Base-by-base conservation (phyloP, 805 yeast genomes). In the Schwanniomyces pseudopolymorphus region DNA sequence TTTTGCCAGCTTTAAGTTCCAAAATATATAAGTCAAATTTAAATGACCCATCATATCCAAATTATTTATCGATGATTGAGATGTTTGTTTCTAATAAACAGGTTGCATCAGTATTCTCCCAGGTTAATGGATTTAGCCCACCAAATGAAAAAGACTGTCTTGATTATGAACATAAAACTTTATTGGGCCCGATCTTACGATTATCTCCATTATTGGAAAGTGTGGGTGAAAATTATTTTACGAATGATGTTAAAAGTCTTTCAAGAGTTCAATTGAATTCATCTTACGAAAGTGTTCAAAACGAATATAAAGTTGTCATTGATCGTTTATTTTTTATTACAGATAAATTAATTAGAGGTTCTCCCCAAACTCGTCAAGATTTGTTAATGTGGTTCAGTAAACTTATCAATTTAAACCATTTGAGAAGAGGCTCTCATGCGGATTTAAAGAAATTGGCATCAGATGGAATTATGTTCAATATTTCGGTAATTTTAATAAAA, bases 341-440 rank as follows among this genome's bases (percentile, higher is more conserved):
- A 43, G 87, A 91, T 60, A 83, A 79, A 56, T 75, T 94, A 39
- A 79, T 94, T 11, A 76, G 98, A 51, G 88, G 89, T 0, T 82
- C 89, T 4, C 68, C 78, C 0, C 68, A 70, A 10, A 78, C 96
- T 0, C 78, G 98, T 50, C 70, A 71, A 31, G 83, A 71, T 35
- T 59, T 91, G 42, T 67, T 94, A 54, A 67, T 74, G 40, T 90
- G 84, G 74, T 82, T 91, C 64, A 85, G 87, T 1, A 77, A 76
- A 22, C 75, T 89, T 35, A 78, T 89, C n/a, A 88, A 92, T 57
- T 75, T 79, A 42, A 90, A 91, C 61, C 97, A 90, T 64, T 77
- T 89, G 54, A 82, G 98, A 67, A 79, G 89, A 56, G 96, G 96
- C 43, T 83, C 85, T 52, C 96, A 88, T 61, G 85, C 91, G 2